A percentile compares a stretch with the other conserved stretches of the same genome.
Conservation (phyloP, 2,329 filamentous ascomycete species). For the Sporothrix dimorphospora region DNA sequence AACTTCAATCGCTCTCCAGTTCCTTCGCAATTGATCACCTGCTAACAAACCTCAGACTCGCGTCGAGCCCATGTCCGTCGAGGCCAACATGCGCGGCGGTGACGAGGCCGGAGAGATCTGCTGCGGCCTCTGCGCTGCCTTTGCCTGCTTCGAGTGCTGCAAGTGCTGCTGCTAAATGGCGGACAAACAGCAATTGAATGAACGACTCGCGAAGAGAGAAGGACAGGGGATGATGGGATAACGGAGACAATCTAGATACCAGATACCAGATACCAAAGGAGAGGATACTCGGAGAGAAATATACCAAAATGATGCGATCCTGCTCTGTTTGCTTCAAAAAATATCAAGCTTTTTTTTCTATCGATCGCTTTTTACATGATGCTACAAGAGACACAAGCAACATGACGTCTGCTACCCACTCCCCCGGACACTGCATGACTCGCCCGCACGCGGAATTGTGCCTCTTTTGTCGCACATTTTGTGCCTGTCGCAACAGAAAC, state of each 20-base stretch:
- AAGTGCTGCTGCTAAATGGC: conserved; percentile 34
- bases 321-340: conserved; percentile 11
- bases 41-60: conserved; percentile 27
- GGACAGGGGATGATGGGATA: neutral
- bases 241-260: conserved; percentile 16
- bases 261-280: conserved; percentile 9
- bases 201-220: neutral
- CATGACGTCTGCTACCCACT: neutral
- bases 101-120: conserved; percentile 36
- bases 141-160: conserved; percentile 36
- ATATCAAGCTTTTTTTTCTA: neutral
- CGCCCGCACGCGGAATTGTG: neutral
- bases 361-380: neutral
- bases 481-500: neutral
- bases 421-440: neutral
- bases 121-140: conserved; percentile 37
- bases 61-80: conserved; percentile 36
- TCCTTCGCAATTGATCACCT: neutral
- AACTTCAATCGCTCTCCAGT: neutral
- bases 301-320: conserved; percentile 9
- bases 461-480: neutral
- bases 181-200: too few species aligned
- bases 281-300: neutral
- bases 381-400: neutral
- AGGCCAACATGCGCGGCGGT: conserved; percentile 36